These are phyloP conservation scores for Allium cepa DNA, from an alignment of 106 monocot genomes.

Conservation along the genomic window DNA sequence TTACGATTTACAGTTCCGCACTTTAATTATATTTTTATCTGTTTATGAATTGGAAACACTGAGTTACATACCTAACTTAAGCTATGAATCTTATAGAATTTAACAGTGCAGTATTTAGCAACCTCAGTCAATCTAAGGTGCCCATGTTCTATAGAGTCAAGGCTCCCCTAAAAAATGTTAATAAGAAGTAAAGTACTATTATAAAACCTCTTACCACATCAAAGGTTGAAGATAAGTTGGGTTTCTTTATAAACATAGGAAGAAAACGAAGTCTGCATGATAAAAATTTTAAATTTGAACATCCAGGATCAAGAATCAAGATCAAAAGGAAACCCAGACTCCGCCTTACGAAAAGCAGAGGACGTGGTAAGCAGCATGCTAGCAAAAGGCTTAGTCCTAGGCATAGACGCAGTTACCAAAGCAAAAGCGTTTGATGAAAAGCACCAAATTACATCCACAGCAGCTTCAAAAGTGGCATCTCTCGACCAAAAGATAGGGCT, in stretches of 20 bases:
- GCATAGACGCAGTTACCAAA: conserved; percentile 63
- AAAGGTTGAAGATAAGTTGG: not conserved
- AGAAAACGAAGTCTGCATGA: not conserved
- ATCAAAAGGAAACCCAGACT: conserved; percentile 19
- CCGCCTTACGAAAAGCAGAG: conserved; percentile 65
- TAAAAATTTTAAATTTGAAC: too few relatives aligned
- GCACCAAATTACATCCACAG: conserved; percentile 67
- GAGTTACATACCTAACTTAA: too few relatives aligned
- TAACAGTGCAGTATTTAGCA: too few relatives aligned
- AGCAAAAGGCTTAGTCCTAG: conserved; percentile 69
- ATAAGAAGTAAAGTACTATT: too few relatives aligned
- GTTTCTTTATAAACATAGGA: not conserved
- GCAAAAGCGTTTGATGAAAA: conserved; percentile 75
- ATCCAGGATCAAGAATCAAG: conserved; percentile 8
- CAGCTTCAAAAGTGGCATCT: conserved; percentile 13
- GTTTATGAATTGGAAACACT: not conserved
- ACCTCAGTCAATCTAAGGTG: too few relatives aligned
- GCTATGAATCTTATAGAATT: too few relatives aligned
- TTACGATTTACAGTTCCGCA: not conserved
- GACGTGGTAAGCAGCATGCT: conserved; percentile 69
- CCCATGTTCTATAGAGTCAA: too few relatives aligned
- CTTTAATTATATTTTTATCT: not conserved
- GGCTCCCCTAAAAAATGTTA: too few relatives aligned
- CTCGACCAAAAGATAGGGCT: conserved; percentile 38
- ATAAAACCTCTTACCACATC: not conserved